Evolutionary conservation across 1,284 basidiomycete genomes (phyloP).

Genomic region (Leucoagaricus sp.): DNA sequence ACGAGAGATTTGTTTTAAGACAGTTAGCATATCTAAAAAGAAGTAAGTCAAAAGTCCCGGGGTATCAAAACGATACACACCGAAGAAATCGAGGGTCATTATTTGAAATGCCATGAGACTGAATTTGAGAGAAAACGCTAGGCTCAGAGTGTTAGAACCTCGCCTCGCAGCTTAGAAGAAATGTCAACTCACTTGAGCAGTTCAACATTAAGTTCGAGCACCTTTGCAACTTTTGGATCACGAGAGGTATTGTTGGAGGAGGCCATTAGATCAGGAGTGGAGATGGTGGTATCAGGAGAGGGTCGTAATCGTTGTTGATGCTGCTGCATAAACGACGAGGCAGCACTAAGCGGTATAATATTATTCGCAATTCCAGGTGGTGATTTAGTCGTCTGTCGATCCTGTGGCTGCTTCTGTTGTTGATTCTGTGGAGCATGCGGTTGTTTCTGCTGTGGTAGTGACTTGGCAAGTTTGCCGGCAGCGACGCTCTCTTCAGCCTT

Average conservation of each 20-base stretch:
- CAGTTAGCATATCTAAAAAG: conserved; percentile 51
- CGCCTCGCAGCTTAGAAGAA: neutral
- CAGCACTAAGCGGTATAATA: neutral
- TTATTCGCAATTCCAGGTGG: neutral
- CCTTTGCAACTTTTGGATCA: conserved; percentile 55
- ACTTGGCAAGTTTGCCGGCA: neutral
- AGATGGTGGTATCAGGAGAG: conserved; percentile 6
- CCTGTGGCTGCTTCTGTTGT: neutral
- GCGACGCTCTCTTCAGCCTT: conserved; percentile 2
- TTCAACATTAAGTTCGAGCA: conserved; percentile 67
- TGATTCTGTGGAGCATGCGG: neutral
- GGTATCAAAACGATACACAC: conserved; percentile 41
- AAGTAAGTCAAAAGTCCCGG: conserved; percentile 10
- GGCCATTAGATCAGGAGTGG: conserved; percentile 10
- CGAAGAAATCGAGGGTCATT: conserved; percentile 55
- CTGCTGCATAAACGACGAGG: conserved; percentile 5
- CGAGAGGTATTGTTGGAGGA: conserved; percentile 18
- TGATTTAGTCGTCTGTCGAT: conserved; percentile 5
- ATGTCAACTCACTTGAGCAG: conserved; percentile 54
- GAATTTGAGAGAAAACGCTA: conserved; percentile 34
- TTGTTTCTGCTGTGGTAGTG: conserved; percentile 5
- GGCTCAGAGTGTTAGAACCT: conserved; percentile 3
- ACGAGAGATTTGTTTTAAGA: conserved; percentile 66
- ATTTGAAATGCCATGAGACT: conserved; percentile 48
- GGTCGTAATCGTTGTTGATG: conserved; percentile 14